Percentiles rank a stretch among this genome's conserved stretches.
These are phyloP conservation scores for Paracoccidioides lutzii DNA, from an alignment of 2,329 filamentous ascomycete genomes.

Conservation along the genomic window DNA sequence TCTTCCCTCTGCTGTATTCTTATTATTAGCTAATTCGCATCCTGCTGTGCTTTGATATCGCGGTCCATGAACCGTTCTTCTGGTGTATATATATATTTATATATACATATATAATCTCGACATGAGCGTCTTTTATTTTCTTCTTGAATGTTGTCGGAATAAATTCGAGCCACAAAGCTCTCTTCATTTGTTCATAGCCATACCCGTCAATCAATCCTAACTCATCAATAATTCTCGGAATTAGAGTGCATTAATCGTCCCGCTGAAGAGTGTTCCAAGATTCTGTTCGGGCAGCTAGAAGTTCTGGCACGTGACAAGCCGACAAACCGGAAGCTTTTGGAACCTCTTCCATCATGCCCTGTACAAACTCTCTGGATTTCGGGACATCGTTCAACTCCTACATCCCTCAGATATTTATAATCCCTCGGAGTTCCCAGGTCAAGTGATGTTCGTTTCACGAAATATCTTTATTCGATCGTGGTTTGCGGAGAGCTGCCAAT, in stretches of 20 bases:
- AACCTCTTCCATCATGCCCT: too few relatives aligned
- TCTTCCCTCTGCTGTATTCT: neutral
- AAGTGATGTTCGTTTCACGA: neutral
- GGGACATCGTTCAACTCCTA: neutral
- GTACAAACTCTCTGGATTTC: neutral
- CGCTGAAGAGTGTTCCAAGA: too few relatives aligned
- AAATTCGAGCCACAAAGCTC: too few relatives aligned
- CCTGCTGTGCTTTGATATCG: neutral
- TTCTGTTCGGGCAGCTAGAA: too few relatives aligned
- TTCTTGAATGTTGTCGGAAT: neutral
- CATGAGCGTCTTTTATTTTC: neutral
- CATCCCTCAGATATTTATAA: neutral
- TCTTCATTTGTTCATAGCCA: too few relatives aligned
- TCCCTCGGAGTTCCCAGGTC: neutral
- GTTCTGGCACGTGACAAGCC: too few relatives aligned
- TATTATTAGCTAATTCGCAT: neutral
- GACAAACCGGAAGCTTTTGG: too few relatives aligned
- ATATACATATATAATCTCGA: neutral
- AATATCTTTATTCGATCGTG: neutral
- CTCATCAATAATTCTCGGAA: too few relatives aligned
- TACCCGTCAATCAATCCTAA: too few relatives aligned
- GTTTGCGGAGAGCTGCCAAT: neutral
- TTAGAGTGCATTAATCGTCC: too few relatives aligned
- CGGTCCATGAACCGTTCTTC: neutral
- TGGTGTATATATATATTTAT: neutral